These are phyloP conservation scores for Trichosporon faecale DNA, from an alignment of 1,284 basidiomycete genomes.

Conservation along the genomic window DNA sequence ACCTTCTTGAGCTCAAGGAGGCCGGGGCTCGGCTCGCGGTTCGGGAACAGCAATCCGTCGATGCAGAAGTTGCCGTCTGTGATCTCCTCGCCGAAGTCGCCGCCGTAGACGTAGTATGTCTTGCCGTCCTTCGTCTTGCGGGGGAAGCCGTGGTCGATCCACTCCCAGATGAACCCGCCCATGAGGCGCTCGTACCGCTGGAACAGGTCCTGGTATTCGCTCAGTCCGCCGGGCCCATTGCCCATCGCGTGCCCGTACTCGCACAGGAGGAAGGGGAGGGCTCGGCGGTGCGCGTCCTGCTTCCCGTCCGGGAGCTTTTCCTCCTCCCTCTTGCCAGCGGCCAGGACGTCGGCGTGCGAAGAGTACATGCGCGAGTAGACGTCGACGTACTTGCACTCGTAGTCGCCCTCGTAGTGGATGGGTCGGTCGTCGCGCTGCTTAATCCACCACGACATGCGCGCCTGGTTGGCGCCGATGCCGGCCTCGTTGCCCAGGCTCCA, in stretches of 20 bases:
- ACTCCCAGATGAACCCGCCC: conserved; percentile 37
- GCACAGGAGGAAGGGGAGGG: conserved; percentile 27
- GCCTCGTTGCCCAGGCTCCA: conserved; percentile 37
- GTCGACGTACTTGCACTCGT: conserved; percentile 24
- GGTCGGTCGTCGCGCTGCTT: conserved; percentile 28
- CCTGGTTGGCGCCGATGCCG: conserved; percentile 27
- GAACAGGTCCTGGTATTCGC: conserved; percentile 30
- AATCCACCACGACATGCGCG: conserved; percentile 27
- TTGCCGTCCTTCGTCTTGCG: conserved; percentile 18
- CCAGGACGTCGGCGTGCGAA: conserved; percentile 22
- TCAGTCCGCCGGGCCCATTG: conserved; percentile 31
- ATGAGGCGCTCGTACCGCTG: conserved; percentile 28
- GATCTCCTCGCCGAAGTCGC: conserved; percentile 33
- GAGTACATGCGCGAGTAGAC: conserved; percentile 33
- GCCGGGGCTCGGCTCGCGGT: conserved; percentile 28
- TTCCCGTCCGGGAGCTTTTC: conserved; percentile 12
- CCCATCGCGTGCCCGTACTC: conserved; percentile 37
- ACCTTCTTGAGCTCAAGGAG: conserved; percentile 26
- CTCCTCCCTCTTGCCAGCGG: conserved; percentile 20
- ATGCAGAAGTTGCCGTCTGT: conserved; percentile 32
- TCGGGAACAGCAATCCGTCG: conserved; percentile 32
- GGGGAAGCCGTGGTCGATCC: conserved; percentile 32
- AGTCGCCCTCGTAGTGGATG: conserved; percentile 34
- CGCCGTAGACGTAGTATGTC: conserved; percentile 28
- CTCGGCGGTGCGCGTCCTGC: conserved; percentile 15